Conservation (phyloP, 805 yeast species). For the Myxozyma neglecta region DNA sequence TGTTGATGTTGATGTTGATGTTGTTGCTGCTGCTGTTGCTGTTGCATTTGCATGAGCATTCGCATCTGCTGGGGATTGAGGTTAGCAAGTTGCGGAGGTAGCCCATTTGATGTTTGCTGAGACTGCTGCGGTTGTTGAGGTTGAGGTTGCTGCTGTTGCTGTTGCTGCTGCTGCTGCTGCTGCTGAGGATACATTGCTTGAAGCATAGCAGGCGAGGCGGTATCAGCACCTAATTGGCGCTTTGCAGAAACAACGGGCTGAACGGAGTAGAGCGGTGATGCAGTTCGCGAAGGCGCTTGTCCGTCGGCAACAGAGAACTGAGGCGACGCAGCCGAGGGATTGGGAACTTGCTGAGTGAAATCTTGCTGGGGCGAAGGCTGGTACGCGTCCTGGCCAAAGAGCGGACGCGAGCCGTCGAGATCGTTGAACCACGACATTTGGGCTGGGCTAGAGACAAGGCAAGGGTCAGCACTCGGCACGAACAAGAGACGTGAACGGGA, state of each 20-base stretch:
- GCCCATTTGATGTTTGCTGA: not conserved
- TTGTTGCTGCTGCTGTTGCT: constrained; percentile 15
- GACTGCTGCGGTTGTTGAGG: not conserved
- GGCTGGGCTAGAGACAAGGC: not conserved
- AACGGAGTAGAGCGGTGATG: constrained; percentile 23
- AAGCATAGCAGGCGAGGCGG: not conserved
- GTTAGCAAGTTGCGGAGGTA: constrained; percentile 8
- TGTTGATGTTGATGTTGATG: constrained; percentile 14
- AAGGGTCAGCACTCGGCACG: not conserved
- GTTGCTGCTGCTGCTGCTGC: constrained; percentile 7
- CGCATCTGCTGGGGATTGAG: constrained; percentile 1
- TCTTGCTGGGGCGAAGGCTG: constrained; percentile 6
- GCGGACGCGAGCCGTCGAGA: constrained; percentile 11
- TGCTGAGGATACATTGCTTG: constrained; percentile 5
- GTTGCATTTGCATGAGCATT: constrained; percentile 10
- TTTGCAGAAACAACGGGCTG: constrained; percentile 20
- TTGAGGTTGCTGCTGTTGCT: constrained; percentile 1
- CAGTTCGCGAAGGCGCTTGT: constrained; percentile 15
- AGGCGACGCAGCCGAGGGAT: constrained; percentile 23
- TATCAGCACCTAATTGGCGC: constrained; percentile 12
- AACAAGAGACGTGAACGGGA: no score
- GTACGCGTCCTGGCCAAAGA: constrained; percentile 10
- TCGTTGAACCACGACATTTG: constrained; percentile 23
- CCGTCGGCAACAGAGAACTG: constrained; percentile 1
- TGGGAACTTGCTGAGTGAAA: constrained; percentile 8